A percentile compares a stretch with the other conserved stretches of the same genome.
These are phyloP conservation scores for Salinomyces thailandicus DNA, from an alignment of 2,329 filamentous ascomycete genomes.

Conservation along the genomic window DNA sequence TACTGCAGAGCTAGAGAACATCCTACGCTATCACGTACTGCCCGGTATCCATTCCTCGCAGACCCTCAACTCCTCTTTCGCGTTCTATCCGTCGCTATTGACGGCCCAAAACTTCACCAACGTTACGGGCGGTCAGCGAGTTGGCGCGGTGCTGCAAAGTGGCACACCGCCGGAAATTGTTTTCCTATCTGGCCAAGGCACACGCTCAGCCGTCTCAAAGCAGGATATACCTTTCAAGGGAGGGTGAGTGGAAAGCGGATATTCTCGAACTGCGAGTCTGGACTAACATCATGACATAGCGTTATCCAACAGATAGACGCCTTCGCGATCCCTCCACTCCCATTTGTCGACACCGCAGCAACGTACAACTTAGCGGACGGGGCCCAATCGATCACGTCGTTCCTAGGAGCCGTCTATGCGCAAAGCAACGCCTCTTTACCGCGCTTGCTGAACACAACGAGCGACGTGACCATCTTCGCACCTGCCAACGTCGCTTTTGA, in stretches of 20 bases:
- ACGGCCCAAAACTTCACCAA: constrained; percentile 35
- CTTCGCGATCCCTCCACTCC: constrained; percentile 40
- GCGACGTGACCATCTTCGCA: constrained; percentile 24
- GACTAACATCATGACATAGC: too few species aligned
- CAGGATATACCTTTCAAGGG: constrained; percentile 22
- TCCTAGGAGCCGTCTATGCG: constrained; percentile 36
- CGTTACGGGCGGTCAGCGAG: constrained; percentile 41
- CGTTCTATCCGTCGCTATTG: constrained; percentile 38
- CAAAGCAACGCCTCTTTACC: constrained; percentile 11
- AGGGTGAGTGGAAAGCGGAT: constrained; percentile 37
- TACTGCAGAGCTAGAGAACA: constrained; percentile 36
- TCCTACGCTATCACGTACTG: constrained; percentile 57
- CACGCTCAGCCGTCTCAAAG: constrained; percentile 27
- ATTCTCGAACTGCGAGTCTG: too few species aligned
- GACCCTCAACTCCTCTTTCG: constrained; percentile 20
- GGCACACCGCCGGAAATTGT: constrained; percentile 26
- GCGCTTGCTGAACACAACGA: constrained; percentile 13
- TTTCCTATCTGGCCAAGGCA: constrained; percentile 33
- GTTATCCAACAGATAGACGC: constrained; percentile 46
- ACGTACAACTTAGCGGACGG: constrained; percentile 26
- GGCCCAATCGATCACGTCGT: constrained; percentile 29
- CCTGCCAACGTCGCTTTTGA: constrained; percentile 25
- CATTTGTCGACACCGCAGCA: constrained; percentile 32
- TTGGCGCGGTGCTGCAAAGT: constrained; percentile 37
- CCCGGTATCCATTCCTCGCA: constrained; percentile 30